Evolutionary conservation across 768 basidiomycete genomes (phyloP), one percentile per base, ranked within the genome.

Genomic region (Phanerodontia chrysosporium): DNA sequence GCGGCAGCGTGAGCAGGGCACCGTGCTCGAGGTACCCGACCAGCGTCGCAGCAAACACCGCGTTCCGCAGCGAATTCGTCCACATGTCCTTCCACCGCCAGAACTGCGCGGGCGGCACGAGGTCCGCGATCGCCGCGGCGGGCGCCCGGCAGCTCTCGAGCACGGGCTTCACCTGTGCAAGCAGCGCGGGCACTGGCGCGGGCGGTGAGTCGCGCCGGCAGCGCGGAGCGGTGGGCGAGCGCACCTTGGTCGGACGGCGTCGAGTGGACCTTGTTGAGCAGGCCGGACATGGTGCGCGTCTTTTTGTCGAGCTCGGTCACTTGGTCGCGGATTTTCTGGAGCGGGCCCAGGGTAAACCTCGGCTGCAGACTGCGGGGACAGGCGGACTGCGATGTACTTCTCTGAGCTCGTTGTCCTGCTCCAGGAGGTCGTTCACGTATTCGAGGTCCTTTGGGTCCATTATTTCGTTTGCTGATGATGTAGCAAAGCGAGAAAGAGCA

Each of bases 51-150:
- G 82, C 78, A 65, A 87, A 92, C 0, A 91, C 77, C 12, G 83
- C 82, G 18, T 79, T 80, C 57, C 90, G 79, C 36, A 92, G 69
- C 3, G 87, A 85, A 65, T 82, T 83, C 0, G 81, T 78, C 90
- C 90, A 92, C 83, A 89, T 83, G 25, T 91, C 89, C 69, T 88
- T 90, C 87, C 87, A 92, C 57, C 83, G 78, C 90, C 90, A 92
- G 61, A 89, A 84, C 62, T 91, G 87, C 64, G 87, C 83, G 29
- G 76, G 76, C 28, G 90, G 90, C 25, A 90, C 75, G 30, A 85
- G 76, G 5, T 66, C 72, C 6, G 83, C 84, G n/a, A 93, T 72
- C 1, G 76, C 75, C 24, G 75, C 73, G 10, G 70, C 79, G 8
- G 75, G 79, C 21, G 78, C 80, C 58, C 74, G 74, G 63, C 85